phyloP scores from a whole-genome alignment of 208 protist genomes.

The Trypanosoma melophagium region DNA sequence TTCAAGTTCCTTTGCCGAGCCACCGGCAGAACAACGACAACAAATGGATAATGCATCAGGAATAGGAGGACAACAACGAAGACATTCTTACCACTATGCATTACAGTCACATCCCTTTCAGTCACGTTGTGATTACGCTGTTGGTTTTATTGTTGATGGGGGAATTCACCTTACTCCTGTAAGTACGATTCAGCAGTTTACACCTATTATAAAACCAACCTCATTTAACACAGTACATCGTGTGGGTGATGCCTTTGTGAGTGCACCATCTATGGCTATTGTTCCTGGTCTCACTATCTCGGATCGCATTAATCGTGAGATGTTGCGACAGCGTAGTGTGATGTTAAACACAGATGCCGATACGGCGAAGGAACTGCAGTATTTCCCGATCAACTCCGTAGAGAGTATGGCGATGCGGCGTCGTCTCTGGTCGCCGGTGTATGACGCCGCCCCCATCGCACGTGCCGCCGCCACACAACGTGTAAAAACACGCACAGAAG shows the following conservation, averaged over 20 bases:
- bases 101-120: conserved; percentile 73
- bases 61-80: conserved; percentile 9
- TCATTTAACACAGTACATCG: conserved; percentile 23
- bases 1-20: conserved; percentile 58
- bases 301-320: conserved; percentile 65
- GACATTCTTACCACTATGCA: conserved; percentile 59
- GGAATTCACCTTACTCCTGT: conserved; percentile 76
- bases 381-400: conserved; percentile 44
- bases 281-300: conserved; percentile 47
- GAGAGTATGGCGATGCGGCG: conserved; percentile 61
- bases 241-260: conserved; percentile 44
- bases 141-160: conserved; percentile 52
- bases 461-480: neutral
- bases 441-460: conserved; percentile 18
- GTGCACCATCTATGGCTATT: conserved; percentile 31
- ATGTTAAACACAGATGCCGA: conserved; percentile 69
- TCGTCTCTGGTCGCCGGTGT: conserved; percentile 42
- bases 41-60: conserved; percentile 1
- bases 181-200: conserved; percentile 51
- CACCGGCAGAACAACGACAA: conserved; percentile 17
- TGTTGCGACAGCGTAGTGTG: conserved; percentile 70
- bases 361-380: conserved; percentile 48
- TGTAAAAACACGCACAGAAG: conserved; percentile 28
- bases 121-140: conserved; percentile 62
- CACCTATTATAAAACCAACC: conserved; percentile 35